Evolutionary conservation across 2,329 filamentous ascomycete genomes (phyloP).

Genomic region (Pyricularia pennisetigena): DNA sequence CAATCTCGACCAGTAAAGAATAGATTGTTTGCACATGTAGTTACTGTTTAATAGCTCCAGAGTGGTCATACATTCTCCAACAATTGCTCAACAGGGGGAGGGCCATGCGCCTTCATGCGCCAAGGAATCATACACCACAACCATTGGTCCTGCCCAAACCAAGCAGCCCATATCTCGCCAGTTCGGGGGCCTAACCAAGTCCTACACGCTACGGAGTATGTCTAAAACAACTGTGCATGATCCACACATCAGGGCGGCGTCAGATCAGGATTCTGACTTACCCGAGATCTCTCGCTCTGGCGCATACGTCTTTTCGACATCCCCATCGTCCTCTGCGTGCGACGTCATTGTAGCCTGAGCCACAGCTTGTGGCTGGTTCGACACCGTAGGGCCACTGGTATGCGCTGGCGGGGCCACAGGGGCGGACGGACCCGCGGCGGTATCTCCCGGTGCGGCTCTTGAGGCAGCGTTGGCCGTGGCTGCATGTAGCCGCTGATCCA

Average conservation of each 20-base stretch:
- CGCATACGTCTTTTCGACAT: constrained; percentile 61
- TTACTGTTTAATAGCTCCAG: not conserved
- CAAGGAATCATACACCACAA: not conserved
- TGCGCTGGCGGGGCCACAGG: constrained; percentile 20
- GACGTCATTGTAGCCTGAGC: constrained; percentile 50
- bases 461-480: constrained; percentile 50
- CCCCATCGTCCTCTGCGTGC: constrained; percentile 29
- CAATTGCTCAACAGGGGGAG: not conserved
- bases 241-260: not conserved
- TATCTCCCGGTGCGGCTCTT: constrained; percentile 18
- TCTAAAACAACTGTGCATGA: not conserved
- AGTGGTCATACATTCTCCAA: not conserved
- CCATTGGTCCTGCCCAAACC: not conserved
- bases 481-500: constrained; percentile 88
- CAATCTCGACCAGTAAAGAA: not conserved
- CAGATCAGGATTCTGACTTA: constrained; percentile 12
- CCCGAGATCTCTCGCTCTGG: constrained; percentile 46
- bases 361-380: constrained; percentile 44
- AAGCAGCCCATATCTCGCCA: not conserved
- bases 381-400: constrained; percentile 43
- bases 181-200: not conserved
- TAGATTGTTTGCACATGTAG: not conserved
- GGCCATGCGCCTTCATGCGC: not conserved
- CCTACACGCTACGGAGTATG: not conserved
- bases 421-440: not conserved